A percentile compares a stretch with the other conserved stretches of the same genome.
These are phyloP conservation scores for Colletotrichum ledebouriae DNA, from an alignment of 2,329 filamentous ascomycete species.

Conservation along the genomic window DNA sequence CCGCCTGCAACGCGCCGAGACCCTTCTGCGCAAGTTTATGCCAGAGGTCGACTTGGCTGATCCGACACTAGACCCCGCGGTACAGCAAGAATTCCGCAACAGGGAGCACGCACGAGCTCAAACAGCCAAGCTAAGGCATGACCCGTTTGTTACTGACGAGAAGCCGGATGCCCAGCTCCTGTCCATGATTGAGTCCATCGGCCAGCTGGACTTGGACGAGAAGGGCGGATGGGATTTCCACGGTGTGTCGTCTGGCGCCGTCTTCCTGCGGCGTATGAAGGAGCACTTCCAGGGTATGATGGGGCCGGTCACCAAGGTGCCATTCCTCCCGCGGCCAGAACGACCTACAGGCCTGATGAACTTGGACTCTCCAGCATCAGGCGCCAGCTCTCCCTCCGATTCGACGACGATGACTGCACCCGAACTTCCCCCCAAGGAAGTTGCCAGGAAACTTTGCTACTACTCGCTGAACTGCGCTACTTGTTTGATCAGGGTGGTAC, in stretches of 20 bases:
- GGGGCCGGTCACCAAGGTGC: constrained; percentile 71
- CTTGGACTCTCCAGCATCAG: constrained; percentile 75
- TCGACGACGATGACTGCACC: constrained; percentile 65
- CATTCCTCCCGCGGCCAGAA: constrained; percentile 68
- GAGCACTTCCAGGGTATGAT: constrained; percentile 87
- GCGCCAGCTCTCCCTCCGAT: constrained; percentile 75
- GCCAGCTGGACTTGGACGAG: constrained; percentile 91
- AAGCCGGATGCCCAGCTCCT: constrained; percentile 81
- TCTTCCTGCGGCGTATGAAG: constrained; percentile 88
- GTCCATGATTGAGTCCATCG: constrained; percentile 95
- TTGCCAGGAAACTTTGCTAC: constrained; percentile 66
- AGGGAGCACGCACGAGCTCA: constrained; percentile 66
- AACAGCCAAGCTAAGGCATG: constrained; percentile 56
- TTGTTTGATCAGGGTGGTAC: constrained; percentile 77
- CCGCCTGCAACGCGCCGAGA: constrained; percentile 85
- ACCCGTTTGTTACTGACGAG: constrained; percentile 50
- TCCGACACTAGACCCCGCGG: constrained; percentile 81
- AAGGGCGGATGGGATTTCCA: constrained; percentile 95
- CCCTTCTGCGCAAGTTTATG: constrained; percentile 81
- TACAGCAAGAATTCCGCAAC: constrained; percentile 76
- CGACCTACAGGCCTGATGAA: constrained; percentile 64
- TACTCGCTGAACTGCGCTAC: constrained; percentile 70
- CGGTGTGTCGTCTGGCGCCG: constrained; percentile 90
- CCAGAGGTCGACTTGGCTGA: constrained; percentile 90
- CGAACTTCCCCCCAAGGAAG: constrained; percentile 77